Evolutionary conservation across 73 alveolate species (phyloP), one percentile per base, ranked within the genome.

Genomic region (Tetrahymena malaccensis): DNA sequence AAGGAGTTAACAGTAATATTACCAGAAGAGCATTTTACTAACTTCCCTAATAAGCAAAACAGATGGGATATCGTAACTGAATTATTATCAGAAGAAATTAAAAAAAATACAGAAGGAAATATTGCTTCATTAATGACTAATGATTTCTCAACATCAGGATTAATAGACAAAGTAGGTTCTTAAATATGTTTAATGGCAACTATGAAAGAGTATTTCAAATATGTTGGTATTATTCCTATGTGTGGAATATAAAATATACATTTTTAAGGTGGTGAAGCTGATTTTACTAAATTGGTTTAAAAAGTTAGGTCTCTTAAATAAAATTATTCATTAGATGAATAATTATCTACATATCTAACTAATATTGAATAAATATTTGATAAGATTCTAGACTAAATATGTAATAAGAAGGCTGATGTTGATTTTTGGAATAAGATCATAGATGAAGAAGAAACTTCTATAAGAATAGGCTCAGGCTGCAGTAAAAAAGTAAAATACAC

Each of bases 131-230:
- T 50, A 15, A 43, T 94, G 55, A 55, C 43, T 22, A 93, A 58
- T 21, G 43, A 95, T 40, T 95, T 94, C 27, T 34, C 96, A n/a
- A 93, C 95, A 0, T 56, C 89, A 21, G 50, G 50, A 37, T 43
- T 43, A n/a, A 93, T 94, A 31, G 44, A 35, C 19, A 31, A 84
- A 43, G 85, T 56, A 25, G 85, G 85, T 40, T 85, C 89, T 34
- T 94, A 85, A 94, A 89, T 94, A 35, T 43, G 93, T 35, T 83
- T 94, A 84, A 94, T 94, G 96, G 96, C 89, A 84, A 84, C 94
- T 10, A 84, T 94, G 94, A 85, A 94, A 84, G 35, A 37, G 25
- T 94, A 85, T 94, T 94, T 94, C 43, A 34, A 94, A 43, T 94
- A 94, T 27, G 84, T 37, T 4, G 89, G 89, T 44, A 70, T 94